These are phyloP conservation scores for Kodamaea hsintzibuensis DNA, from an alignment of 805 yeast species.

Conservation along the genomic window DNA sequence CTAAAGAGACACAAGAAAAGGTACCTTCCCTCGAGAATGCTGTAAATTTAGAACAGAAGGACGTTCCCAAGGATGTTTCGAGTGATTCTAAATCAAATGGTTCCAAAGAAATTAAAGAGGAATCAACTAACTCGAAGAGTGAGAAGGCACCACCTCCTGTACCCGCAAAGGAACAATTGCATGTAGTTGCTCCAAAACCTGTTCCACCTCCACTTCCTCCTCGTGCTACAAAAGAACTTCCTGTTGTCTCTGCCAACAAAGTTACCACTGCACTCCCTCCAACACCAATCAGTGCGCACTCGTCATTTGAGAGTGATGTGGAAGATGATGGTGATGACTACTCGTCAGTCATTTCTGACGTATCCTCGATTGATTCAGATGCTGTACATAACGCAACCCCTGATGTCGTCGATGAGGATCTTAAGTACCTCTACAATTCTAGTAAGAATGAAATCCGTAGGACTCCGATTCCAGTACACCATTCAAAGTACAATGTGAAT, in stretches of 20 bases:
- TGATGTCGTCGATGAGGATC: conserved; percentile 20
- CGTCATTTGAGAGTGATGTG: conserved; percentile 1
- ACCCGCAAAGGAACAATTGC: neutral
- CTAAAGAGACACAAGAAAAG: neutral
- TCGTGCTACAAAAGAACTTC: neutral
- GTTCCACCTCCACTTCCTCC: conserved; percentile 6
- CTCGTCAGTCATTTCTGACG: conserved; percentile 14
- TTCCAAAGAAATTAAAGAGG: neutral
- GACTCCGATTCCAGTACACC: conserved; percentile 26
- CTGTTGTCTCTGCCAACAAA: neutral
- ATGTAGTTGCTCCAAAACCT: neutral
- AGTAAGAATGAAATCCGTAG: conserved; percentile 33
- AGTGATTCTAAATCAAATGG: neutral
- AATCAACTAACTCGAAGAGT: neutral
- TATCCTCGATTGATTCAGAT: conserved; percentile 13
- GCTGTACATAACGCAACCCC: conserved; percentile 17
- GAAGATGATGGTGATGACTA: conserved; percentile 11
- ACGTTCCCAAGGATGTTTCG: no score
- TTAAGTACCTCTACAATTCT: conserved; percentile 31
- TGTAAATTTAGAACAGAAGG: no score
- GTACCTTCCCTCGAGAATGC: no score
- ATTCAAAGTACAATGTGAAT: conserved; percentile 11
- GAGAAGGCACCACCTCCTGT: neutral
- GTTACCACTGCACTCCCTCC: conserved; percentile 5
- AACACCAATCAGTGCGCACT: neutral